These are phyloP conservation scores for Posidonia australis DNA, from an alignment of 106 monocot species.

Conservation along the genomic window DNA sequence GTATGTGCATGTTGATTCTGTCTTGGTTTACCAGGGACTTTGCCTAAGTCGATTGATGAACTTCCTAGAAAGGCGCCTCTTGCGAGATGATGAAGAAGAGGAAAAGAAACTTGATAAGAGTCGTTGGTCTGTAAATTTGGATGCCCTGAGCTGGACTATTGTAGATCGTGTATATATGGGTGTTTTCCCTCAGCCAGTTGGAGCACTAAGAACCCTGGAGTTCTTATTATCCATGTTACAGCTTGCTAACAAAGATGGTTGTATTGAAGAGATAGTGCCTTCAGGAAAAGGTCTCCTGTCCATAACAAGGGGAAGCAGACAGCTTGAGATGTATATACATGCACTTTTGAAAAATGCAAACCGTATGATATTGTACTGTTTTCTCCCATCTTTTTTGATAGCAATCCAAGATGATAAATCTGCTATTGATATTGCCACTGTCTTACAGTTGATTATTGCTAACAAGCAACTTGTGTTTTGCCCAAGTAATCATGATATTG, in stretches of 20 bases:
- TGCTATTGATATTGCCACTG: conserved; percentile 53
- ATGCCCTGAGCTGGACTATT: conserved; percentile 73
- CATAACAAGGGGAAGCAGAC: conserved; percentile 65
- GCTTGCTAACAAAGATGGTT: conserved; percentile 90
- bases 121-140: conserved; percentile 88
- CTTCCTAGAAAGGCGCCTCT: conserved; percentile 78
- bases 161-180: conserved; percentile 97
- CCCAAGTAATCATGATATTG: conserved; percentile 85
- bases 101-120: conserved; percentile 80
- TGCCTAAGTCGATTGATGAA: conserved; percentile 92
- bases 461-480: conserved; percentile 84
- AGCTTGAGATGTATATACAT: conserved; percentile 81
- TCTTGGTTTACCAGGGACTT: conserved; percentile 88
- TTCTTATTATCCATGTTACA: conserved; percentile 97
- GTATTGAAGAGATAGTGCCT: conserved; percentile 74
- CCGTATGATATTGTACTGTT: conserved; percentile 94
- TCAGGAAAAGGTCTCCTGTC: conserved; percentile 73
- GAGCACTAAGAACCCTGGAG: conserved; percentile 75
- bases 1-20: conserved; percentile 61
- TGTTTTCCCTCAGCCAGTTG: conserved; percentile 67
- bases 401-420: conserved; percentile 57
- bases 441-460: conserved; percentile 75
- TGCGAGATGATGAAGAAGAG: conserved; percentile 95
- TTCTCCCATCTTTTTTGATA: conserved; percentile 67
- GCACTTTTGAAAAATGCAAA: conserved; percentile 91